Conservation (phyloP, 1,139 yeast species). For the Zygosaccharomyces pseudobailii region DNA sequence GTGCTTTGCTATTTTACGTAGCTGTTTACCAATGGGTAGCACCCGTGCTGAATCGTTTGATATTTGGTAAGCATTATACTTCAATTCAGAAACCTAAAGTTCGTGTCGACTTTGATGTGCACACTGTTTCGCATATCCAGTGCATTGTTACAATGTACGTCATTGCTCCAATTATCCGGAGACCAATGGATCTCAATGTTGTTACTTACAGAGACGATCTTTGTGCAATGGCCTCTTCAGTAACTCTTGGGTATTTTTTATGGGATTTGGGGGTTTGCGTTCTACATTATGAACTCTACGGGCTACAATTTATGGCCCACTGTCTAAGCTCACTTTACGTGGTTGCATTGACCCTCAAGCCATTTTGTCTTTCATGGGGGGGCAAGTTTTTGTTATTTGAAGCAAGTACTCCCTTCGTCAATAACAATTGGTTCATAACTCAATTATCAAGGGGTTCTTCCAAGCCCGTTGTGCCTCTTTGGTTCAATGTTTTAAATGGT, state of each 20-base stretch:
- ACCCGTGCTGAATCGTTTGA: slow-evolving; percentile 41
- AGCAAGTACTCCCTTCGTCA: slow-evolving; percentile 89
- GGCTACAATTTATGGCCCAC: slow-evolving; percentile 77
- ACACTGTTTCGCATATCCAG: slow-evolving; percentile 84
- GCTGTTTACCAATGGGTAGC: slow-evolving; percentile 39
- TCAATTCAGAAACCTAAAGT: slow-evolving; percentile 41
- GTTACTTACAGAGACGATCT: slow-evolving; percentile 58
- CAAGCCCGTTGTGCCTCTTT: slow-evolving; percentile 45
- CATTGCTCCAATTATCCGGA: slow-evolving; percentile 24
- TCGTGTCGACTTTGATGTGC: slow-evolving; percentile 72
- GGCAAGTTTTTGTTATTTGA: slow-evolving; percentile 85
- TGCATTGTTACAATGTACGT: slow-evolving; percentile 52
- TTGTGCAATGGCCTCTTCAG: slow-evolving; percentile 64
- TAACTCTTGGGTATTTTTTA: slow-evolving; percentile 78
- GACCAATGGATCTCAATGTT: slow-evolving; percentile 23
- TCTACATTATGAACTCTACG: slow-evolving; percentile 59
- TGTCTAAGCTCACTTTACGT: slow-evolving; percentile 54
- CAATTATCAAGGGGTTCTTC: slow-evolving; percentile 53
- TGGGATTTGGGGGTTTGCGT: slow-evolving; percentile 82
- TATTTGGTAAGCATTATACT: slow-evolving; percentile 48
- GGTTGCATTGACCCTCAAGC: slow-evolving; percentile 54
- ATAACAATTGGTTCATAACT: slow-evolving; percentile 85
- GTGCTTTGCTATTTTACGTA: slow-evolving; percentile 45
- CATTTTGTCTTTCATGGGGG: slow-evolving; percentile 77
- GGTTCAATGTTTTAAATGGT: slow-evolving; percentile 64